Percentiles rank a stretch among this genome's conserved stretches.
Evolutionary conservation across 1,284 basidiomycete species (phyloP).

Genomic region (Kalmanozyma brasiliensis): DNA sequence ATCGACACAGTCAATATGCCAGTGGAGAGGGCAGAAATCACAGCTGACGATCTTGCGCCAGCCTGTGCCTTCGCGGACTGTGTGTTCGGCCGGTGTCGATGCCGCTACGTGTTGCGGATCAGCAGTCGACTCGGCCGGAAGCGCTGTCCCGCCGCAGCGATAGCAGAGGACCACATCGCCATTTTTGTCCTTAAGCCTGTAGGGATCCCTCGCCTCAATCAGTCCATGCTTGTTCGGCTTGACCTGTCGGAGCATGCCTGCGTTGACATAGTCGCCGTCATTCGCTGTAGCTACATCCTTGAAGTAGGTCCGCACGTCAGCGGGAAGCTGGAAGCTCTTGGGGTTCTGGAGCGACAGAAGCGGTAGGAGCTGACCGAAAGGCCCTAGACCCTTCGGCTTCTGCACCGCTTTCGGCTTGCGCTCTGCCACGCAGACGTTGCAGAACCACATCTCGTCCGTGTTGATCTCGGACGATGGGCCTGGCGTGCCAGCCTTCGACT

Average conservation of each 20-base stretch:
- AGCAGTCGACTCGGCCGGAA: constrained; percentile 67
- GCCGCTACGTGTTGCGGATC: constrained; percentile 11
- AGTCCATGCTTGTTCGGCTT: constrained; percentile 79
- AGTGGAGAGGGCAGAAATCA: constrained; percentile 93
- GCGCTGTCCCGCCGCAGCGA: constrained; percentile 82
- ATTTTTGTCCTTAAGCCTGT: constrained; percentile 85
- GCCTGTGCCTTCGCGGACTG: constrained; percentile 36
- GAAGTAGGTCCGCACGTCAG: constrained; percentile 85
- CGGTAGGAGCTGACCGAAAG: constrained; percentile 74
- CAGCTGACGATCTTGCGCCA: constrained; percentile 82
- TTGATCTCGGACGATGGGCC: constrained; percentile 24
- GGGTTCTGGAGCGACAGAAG: constrained; percentile 76
- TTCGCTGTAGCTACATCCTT: constrained; percentile 73
- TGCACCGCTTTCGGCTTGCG: constrained; percentile 36
- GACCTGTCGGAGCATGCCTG: constrained; percentile 72
- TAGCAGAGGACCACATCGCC: constrained; percentile 86
- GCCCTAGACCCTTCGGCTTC: constrained; percentile 56
- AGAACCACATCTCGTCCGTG: constrained; percentile 88
- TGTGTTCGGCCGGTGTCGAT: constrained; percentile 21
- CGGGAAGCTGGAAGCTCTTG: constrained; percentile 86
- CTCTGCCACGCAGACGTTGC: constrained; percentile 75
- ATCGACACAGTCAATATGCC: constrained; percentile 95
- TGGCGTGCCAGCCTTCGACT: constrained; percentile 28
- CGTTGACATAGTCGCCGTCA: constrained; percentile 72
- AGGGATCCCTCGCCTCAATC: constrained; percentile 89